A percentile compares a stretch with the other conserved stretches of the same genome.
phyloP scores from a whole-genome alignment of 805 yeast species.

The Lipomyces kockii region DNA sequence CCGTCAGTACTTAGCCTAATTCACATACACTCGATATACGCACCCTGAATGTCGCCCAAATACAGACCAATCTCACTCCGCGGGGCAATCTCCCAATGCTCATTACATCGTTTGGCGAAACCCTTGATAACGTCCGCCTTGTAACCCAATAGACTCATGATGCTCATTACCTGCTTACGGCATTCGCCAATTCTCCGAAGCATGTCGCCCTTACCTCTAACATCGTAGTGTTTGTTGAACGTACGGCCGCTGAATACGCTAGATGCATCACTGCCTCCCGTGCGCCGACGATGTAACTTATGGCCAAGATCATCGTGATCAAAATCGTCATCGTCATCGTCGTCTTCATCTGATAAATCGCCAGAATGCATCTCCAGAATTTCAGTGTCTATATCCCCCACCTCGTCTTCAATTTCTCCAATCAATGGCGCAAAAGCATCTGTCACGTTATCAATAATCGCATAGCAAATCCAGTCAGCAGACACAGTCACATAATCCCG shows the following conservation, averaged over 20 bases:
- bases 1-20: slow-evolving; percentile 2
- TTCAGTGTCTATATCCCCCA: slow-evolving; percentile 90
- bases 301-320: slow-evolving; percentile 38
- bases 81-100: slow-evolving; percentile 79
- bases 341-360: slow-evolving; percentile 55
- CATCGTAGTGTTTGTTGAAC: slow-evolving; percentile 14
- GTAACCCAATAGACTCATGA: slow-evolving; percentile 79
- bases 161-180: slow-evolving; percentile 90
- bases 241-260: slow-evolving; percentile 21
- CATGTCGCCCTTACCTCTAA: slow-evolving; percentile 83
- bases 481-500: slow-evolving; percentile 87
- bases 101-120: slow-evolving; percentile 87
- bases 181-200: slow-evolving; percentile 93
- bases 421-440: slow-evolving; percentile 98
- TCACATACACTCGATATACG: neutral
- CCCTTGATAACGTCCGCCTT: slow-evolving; percentile 99
- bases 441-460: slow-evolving; percentile 93
- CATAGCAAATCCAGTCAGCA: slow-evolving; percentile 97
- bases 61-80: slow-evolving; percentile 90
- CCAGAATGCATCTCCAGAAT: slow-evolving; percentile 75
- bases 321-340: slow-evolving; percentile 49
- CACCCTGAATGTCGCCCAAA: slow-evolving; percentile 84
- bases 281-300: slow-evolving; percentile 19
- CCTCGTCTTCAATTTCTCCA: slow-evolving; percentile 91
- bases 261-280: slow-evolving; percentile 16